Evolutionary conservation across 176 grass and related monocot genomes (phyloP).

Genomic region (Oryza longistaminata): DNA sequence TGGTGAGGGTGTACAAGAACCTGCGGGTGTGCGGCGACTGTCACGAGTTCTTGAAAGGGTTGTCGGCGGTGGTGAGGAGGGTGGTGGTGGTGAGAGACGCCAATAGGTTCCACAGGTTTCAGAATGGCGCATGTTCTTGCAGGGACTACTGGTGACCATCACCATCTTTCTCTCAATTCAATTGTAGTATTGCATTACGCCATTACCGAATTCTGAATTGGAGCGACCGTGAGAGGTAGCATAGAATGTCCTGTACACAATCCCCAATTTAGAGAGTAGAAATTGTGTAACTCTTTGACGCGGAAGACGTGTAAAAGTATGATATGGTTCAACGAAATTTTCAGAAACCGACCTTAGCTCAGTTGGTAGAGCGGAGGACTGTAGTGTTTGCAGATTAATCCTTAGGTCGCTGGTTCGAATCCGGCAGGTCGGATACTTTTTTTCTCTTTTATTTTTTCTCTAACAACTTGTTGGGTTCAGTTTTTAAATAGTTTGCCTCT

Average conservation of each 20-base stretch:
- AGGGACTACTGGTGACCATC: slow-evolving; percentile 37
- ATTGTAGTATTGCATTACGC: background rate
- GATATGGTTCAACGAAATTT: too few species aligned
- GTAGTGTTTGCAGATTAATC: slow-evolving; percentile 25
- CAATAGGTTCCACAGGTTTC: slow-evolving; percentile 55
- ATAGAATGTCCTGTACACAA: too few species aligned
- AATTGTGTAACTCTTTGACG: background rate
- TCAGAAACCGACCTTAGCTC: slow-evolving; percentile 75
- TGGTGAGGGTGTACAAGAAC: slow-evolving; percentile 62
- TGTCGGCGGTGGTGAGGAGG: slow-evolving; percentile 15
- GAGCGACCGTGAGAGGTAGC: too few species aligned
- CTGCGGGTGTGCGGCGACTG: slow-evolving; percentile 45
- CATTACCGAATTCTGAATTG: too few species aligned
- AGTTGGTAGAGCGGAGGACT: slow-evolving; percentile 97
- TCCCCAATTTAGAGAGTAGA: too few species aligned
- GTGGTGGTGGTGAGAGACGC: slow-evolving; percentile 47
- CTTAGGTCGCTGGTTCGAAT: slow-evolving; percentile 97
- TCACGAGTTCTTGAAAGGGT: slow-evolving; percentile 50
- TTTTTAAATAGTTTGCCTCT: too few species aligned
- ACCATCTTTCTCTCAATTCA: too few species aligned
- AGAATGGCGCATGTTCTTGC: slow-evolving; percentile 43
- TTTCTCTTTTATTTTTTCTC: background rate
- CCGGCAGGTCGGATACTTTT: slow-evolving; percentile 62
- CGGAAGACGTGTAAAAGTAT: too few species aligned
- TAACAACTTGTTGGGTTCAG: background rate